phyloP scores from a whole-genome alignment of 2,329 filamentous ascomycete genomes.

The Dendrostoma leiphaemia region DNA sequence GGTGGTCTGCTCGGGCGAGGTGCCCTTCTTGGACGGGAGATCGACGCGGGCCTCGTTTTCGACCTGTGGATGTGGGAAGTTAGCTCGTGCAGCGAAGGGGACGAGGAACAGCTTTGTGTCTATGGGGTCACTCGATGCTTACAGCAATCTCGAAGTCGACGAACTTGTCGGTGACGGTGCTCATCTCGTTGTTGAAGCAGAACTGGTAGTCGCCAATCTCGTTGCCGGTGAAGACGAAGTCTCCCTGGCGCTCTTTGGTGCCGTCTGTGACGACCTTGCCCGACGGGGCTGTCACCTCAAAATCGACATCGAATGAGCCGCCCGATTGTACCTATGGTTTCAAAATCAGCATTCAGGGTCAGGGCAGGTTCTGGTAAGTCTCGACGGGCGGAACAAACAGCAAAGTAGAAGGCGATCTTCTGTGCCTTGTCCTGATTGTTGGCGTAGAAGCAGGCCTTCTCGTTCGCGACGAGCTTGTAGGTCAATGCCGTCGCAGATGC shows the following conservation, averaged over 20 bases:
- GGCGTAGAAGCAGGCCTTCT: constrained; percentile 94
- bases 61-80: constrained; percentile 53
- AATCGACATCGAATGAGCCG: constrained; percentile 96
- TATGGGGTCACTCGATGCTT: no score
- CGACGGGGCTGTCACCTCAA: constrained; percentile 78
- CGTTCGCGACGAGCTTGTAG: constrained; percentile 85
- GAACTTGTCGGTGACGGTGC: constrained; percentile 93
- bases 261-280: constrained; percentile 82
- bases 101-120: no score
- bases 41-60: constrained; percentile 84
- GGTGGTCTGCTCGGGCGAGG: constrained; percentile 83
- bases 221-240: constrained; percentile 96
- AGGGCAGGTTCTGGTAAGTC: neutral
- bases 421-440: constrained; percentile 72
- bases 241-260: constrained; percentile 88
- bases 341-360: neutral
- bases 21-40: constrained; percentile 85
- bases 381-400: constrained; percentile 54
- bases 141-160: constrained; percentile 98
- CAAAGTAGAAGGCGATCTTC: constrained; percentile 98
- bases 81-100: no score
- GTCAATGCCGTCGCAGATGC: constrained; percentile 88
- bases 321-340: constrained; percentile 83
- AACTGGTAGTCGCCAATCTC: constrained; percentile 88
- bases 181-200: constrained; percentile 99